These are phyloP conservation scores for Claviceps arundinis DNA, from an alignment of 2,329 filamentous ascomycete genomes.

Conservation along the genomic window DNA sequence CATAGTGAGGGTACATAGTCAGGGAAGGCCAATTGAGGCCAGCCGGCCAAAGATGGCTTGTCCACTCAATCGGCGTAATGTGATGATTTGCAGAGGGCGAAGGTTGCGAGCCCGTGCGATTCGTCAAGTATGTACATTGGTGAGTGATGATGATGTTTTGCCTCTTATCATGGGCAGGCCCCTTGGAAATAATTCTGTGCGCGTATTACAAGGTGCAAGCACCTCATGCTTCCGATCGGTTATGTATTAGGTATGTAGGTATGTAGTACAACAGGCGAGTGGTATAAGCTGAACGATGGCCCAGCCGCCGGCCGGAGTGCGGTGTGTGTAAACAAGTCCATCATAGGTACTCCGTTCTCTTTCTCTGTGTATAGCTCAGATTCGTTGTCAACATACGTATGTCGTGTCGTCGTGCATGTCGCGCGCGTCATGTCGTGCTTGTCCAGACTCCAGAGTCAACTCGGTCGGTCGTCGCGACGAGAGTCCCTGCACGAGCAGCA, in stretches of 20 bases:
- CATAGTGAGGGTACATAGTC: neutral
- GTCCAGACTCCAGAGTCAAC: too few species aligned
- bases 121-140: neutral
- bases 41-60: neutral
- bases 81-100: neutral
- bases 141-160: slow-evolving; percentile 3
- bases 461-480: too few species aligned
- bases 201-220: neutral
- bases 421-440: too few species aligned
- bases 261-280: neutral
- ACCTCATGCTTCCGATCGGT: slow-evolving; percentile 3
- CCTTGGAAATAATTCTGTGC: neutral
- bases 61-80: neutral
- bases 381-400: too few species aligned
- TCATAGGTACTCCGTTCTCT: too few species aligned
- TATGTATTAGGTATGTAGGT: neutral
- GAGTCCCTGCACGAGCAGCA: too few species aligned
- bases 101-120: neutral
- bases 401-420: too few species aligned
- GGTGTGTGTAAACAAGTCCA: too few species aligned
- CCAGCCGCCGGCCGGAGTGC: neutral
- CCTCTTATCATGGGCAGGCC: neutral
- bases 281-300: neutral
- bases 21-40: neutral
- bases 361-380: too few species aligned